Evolutionary conservation across 2,329 filamentous ascomycete genomes (phyloP).

Genomic region (Scedosporium minutisporum): DNA sequence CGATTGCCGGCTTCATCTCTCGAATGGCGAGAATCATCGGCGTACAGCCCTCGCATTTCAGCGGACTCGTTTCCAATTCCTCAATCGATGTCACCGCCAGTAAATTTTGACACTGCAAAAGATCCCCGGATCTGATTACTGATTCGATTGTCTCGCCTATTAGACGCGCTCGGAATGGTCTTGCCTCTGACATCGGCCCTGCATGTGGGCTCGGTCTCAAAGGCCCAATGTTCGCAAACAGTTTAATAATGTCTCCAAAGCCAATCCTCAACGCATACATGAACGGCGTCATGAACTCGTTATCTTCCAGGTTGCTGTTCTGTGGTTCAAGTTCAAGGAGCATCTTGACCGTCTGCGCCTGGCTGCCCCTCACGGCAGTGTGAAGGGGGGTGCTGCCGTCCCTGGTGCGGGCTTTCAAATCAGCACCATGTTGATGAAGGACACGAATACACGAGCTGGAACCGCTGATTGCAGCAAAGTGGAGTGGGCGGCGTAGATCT

Average conservation of each 20-base stretch:
- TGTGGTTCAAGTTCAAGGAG: background rate
- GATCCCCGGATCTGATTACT: background rate
- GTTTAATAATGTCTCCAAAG: background rate
- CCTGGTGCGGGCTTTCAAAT: constrained; percentile 18
- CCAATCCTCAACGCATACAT: constrained; percentile 4
- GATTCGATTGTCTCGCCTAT: constrained; percentile 2
- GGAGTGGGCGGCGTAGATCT: constrained; percentile 5
- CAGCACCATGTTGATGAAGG: constrained; percentile 17
- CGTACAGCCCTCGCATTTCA: constrained; percentile 1
- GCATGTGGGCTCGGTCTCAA: background rate
- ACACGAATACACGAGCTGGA: constrained; percentile 13
- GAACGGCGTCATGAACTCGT: constrained; percentile 3
- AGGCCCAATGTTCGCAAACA: background rate
- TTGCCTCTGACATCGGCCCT: background rate
- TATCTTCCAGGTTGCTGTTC: background rate
- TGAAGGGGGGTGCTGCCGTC: constrained; percentile 23
- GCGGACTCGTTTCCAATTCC: constrained; percentile 1
- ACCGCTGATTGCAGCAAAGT: constrained; percentile 10
- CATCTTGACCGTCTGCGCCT: constrained; percentile 1
- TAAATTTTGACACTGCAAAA: background rate
- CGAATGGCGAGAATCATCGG: constrained; percentile 1
- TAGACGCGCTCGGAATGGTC: background rate
- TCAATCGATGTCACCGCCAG: background rate
- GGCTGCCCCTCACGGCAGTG: background rate
- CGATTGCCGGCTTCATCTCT: background rate